These are phyloP conservation scores for Cryptococcus sp. DNA, from an alignment of 1,284 basidiomycete genomes.

Conservation along the genomic window DNA sequence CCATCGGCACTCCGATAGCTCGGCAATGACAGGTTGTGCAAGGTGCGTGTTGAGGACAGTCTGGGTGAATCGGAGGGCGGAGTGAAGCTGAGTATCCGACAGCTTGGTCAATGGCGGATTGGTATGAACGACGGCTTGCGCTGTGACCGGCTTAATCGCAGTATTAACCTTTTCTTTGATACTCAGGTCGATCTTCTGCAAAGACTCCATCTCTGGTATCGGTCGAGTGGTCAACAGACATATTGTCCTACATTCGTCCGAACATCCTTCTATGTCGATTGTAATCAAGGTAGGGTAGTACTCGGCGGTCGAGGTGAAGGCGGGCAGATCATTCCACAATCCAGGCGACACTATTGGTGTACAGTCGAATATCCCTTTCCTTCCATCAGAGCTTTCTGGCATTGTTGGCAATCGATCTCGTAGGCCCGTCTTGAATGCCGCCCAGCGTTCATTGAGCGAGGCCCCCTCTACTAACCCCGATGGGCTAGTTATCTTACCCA, in stretches of 20 bases:
- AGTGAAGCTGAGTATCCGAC: background rate
- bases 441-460: background rate
- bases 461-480: background rate
- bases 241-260: constrained; percentile 14
- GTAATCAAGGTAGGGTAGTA: background rate
- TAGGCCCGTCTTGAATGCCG: background rate
- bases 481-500: background rate
- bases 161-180: background rate
- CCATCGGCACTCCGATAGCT: constrained; percentile 16
- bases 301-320: background rate
- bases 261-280: background rate
- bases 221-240: constrained; percentile 9
- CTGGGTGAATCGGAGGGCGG: background rate
- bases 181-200: background rate
- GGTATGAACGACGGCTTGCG: background rate
- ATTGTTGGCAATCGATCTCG: background rate
- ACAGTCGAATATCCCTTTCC: background rate
- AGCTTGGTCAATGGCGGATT: background rate
- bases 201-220: background rate
- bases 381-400: background rate
- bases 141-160: background rate
- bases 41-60: background rate
- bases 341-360: background rate
- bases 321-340: background rate
- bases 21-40: constrained; percentile 4